phyloP scores from a whole-genome alignment of 2,329 filamentous ascomycete genomes.

The Simplicillium aogashimaense region DNA sequence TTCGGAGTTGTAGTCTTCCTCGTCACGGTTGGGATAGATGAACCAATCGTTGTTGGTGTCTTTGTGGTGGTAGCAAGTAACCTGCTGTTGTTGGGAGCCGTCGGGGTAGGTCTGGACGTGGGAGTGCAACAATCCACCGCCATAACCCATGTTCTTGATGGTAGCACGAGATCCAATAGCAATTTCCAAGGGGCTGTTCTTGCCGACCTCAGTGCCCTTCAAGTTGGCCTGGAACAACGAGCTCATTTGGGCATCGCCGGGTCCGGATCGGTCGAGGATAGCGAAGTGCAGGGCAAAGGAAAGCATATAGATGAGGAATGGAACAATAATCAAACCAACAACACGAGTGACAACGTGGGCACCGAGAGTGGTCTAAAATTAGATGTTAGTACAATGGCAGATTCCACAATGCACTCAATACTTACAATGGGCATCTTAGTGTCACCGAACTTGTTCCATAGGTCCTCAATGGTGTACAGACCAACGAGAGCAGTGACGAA shows the following conservation, averaged over 20 bases:
- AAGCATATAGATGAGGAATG: conserved; percentile 85
- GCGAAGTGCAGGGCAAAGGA: conserved; percentile 93
- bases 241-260: conserved; percentile 99
- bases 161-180: conserved; percentile 83
- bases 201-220: conserved; percentile 84
- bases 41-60: conserved; percentile 99
- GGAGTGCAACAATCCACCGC: conserved; percentile 89
- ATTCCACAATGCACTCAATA: conserved; percentile 7
- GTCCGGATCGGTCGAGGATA: conserved; percentile 85
- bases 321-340: conserved; percentile 78
- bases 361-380: conserved; percentile 46
- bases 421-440: conserved; percentile 76
- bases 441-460: conserved; percentile 98
- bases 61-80: conserved; percentile 99
- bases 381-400: conserved; percentile 3
- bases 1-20: conserved; percentile 63
- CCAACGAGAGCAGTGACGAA: conserved; percentile 94
- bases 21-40: conserved; percentile 84
- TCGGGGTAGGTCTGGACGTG: conserved; percentile 95
- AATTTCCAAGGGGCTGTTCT: conserved; percentile 87
- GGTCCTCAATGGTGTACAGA: conserved; percentile 88
- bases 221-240: conserved; percentile 98
- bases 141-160: conserved; percentile 99
- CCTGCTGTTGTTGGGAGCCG: conserved; percentile 87
- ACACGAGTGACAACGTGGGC: conserved; percentile 74